Percentiles rank a stretch among this genome's conserved stretches.
Conservation (phyloP, 805 yeast genomes). For the Metschnikowia colocasiae region DNA sequence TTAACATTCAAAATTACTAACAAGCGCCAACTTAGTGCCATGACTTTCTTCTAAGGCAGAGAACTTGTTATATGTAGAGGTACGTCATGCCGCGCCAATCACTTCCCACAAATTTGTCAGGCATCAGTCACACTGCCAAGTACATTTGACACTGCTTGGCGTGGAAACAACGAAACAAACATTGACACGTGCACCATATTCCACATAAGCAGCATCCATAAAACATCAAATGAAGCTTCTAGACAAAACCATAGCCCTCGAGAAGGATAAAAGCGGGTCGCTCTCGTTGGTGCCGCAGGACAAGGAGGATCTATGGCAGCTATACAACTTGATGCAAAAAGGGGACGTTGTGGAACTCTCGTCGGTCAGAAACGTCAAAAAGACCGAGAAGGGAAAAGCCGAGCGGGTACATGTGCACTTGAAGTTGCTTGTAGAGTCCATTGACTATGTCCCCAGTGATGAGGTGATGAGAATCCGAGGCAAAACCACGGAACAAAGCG, state of each 20-base stretch:
- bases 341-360: constrained; percentile 71
- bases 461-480: constrained; percentile 80
- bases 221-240: constrained; percentile 17
- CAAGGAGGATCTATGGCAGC: constrained; percentile 85
- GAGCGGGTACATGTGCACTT: constrained; percentile 46
- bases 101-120: neutral
- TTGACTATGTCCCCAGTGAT: constrained; percentile 77
- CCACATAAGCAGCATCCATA: neutral
- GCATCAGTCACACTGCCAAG: neutral
- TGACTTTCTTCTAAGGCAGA: neutral
- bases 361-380: constrained; percentile 63
- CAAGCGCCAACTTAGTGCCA: neutral
- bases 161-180: neutral
- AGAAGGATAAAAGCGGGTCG: constrained; percentile 59
- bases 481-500: constrained; percentile 60
- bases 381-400: constrained; percentile 41
- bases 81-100: constrained; percentile 6
- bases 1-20: no score
- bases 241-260: constrained; percentile 20
- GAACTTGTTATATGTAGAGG: neutral
- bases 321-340: constrained; percentile 73
- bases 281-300: constrained; percentile 77
- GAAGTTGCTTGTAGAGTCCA: constrained; percentile 56
- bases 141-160: neutral
- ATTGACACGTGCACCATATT: neutral